These are phyloP conservation scores for Gastrolobium villosum DNA, from an alignment of 306 rosid species.

Conservation along the genomic window DNA sequence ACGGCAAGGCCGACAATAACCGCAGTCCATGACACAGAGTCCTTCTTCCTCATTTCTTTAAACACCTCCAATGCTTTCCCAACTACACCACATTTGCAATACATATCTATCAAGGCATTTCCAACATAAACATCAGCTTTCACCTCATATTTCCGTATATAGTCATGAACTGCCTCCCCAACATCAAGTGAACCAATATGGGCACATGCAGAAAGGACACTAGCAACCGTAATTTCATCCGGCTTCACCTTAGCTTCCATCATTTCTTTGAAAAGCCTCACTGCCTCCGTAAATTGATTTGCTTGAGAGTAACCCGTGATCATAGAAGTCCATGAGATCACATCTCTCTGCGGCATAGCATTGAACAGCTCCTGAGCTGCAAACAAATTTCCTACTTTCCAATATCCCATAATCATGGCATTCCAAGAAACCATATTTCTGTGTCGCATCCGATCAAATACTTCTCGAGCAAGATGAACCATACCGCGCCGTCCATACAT, in stretches of 20 bases:
- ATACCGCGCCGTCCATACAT: constrained; percentile 76
- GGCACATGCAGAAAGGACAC: constrained; percentile 92
- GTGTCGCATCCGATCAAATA: constrained; percentile 71
- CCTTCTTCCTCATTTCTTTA: constrained; percentile 69
- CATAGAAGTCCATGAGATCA: constrained; percentile 89
- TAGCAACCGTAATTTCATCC: constrained; percentile 73
- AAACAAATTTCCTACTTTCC: constrained; percentile 61
- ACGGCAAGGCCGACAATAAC: constrained; percentile 85
- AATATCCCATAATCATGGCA: constrained; percentile 73
- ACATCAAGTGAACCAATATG: constrained; percentile 84
- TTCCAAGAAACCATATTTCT: constrained; percentile 86
- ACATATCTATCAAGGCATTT: constrained; percentile 85
- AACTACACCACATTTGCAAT: constrained; percentile 86
- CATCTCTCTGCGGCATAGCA: constrained; percentile 73
- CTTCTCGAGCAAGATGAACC: constrained; percentile 60
- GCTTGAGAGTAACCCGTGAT: constrained; percentile 83
- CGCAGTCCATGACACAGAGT: constrained; percentile 78
- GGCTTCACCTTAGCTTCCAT: constrained; percentile 79
- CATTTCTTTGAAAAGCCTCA: constrained; percentile 82
- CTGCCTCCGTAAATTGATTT: constrained; percentile 63
- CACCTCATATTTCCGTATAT: constrained; percentile 61
- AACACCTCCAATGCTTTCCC: constrained; percentile 81
- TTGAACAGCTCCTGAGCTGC: constrained; percentile 66
- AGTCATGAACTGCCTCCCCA: constrained; percentile 75
- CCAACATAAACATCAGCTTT: constrained; percentile 76